Base-by-base conservation (phyloP, 805 yeast genomes). In the Kodamaea laetipori region DNA sequence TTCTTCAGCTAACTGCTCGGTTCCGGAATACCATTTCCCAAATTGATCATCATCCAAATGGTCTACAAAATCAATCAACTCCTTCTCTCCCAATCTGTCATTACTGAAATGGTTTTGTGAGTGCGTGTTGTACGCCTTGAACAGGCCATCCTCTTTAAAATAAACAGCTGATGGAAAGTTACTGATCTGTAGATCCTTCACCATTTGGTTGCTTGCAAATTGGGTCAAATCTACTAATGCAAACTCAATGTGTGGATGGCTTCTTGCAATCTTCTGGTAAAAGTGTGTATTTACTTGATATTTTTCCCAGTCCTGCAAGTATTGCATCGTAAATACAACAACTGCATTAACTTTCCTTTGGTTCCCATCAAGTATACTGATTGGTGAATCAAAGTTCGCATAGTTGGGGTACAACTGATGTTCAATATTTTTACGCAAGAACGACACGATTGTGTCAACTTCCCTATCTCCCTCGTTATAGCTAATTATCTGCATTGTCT, bases 401-500 rank as follows among this genome's bases (percentile, higher is more conserved):
- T 48, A 53, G 47, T 63, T 55, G n/a, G 64, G 65, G n/a, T 43
- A 51, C 31, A 42, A 33, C 21, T 30, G n/a, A 13, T 31, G 27
- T 6, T 36, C 41, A 2, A 42, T 34, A 26, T 42, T 36, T 6
- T 30, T 13, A 28, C 52, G 46, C 7, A 65, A 41, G 43, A 53
- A 65, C 9, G 52, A 54, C 2, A 62, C 41, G 9, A 67, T 30
- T 8, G 51, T 41, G 8, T 53, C 45, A 9, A 58, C 33, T 13
- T 51, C 51, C 26, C 67, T 43, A n/a, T 49, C 42, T 2, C 34
- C 36, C 23, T 66, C 69, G 1, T 54, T 52, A 52, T 64, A 80
- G 1, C 63, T 57, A 0, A 61, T 66, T 4, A 75, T 63, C 42
- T 64, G 60, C 37, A 67, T 70, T 1, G 77, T 74, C 31, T 63